Evolutionary conservation across 208 protist genomes (phyloP).

Genomic region (Plasmodiophora brassicae): DNA sequence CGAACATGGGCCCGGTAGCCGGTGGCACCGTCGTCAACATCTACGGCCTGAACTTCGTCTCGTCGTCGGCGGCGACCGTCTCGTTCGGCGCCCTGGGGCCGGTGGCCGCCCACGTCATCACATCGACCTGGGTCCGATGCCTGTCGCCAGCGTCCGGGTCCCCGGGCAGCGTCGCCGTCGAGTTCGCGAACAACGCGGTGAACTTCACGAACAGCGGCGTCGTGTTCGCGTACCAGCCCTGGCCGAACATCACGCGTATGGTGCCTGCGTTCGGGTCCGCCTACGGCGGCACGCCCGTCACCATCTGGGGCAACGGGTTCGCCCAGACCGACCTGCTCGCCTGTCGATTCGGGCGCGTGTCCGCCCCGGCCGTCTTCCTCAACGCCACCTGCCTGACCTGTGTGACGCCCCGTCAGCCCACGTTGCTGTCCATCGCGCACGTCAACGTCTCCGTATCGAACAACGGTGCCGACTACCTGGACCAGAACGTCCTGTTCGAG

Average conservation of each 20-base stretch:
- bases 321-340: not conserved
- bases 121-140: conserved; percentile 18
- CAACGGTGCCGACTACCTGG: not conserved
- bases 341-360: not conserved
- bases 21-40: conserved; percentile 28
- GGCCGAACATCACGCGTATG: not conserved
- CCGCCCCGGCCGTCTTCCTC: not conserved
- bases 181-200: conserved; percentile 37
- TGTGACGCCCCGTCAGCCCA: not conserved
- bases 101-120: not conserved
- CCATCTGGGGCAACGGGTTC: not conserved
- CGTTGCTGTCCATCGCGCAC: too few species aligned
- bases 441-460: not conserved
- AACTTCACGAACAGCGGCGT: conserved; percentile 27
- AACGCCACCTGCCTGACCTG: not conserved
- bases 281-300: not conserved
- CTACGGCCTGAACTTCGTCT: not conserved
- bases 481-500: not conserved
- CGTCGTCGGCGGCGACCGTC: not conserved
- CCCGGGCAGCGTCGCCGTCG: conserved; percentile 35
- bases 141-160: not conserved
- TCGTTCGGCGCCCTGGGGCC: not conserved
- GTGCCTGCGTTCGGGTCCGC: not conserved
- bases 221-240: not conserved
- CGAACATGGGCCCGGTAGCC: not conserved